Conservation (phyloP, 805 yeast species). For the Millerozyma acaciae region DNA sequence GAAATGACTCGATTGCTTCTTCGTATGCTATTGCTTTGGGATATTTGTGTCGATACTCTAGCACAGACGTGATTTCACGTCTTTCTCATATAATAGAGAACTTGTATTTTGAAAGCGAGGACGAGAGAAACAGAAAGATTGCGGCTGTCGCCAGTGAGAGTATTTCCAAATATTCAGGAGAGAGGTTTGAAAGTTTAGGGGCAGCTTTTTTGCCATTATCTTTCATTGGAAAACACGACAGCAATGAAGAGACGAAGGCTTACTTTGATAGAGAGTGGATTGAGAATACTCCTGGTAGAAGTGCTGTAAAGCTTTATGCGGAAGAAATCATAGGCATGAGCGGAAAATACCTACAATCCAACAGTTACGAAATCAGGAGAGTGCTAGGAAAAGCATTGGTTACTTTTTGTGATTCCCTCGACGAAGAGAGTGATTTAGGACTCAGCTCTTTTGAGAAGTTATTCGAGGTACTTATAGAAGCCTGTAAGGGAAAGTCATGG, state of each 20-base stretch:
- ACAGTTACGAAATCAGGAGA: conserved; percentile 60
- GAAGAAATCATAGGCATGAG: conserved; percentile 61
- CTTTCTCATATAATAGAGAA: conserved; percentile 49
- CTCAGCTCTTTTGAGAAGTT: conserved; percentile 24
- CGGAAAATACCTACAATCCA: conserved; percentile 47
- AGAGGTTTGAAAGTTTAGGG: conserved; percentile 58
- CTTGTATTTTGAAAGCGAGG: conserved; percentile 58
- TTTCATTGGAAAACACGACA: conserved; percentile 72
- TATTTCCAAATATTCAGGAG: conserved; percentile 64
- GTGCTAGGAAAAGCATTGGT: conserved; percentile 67
- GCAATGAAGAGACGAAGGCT: conserved; percentile 39
- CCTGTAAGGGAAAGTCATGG: conserved; percentile 81
- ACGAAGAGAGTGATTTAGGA: conserved; percentile 21
- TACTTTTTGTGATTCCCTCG: conserved; percentile 48
- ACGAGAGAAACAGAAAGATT: conserved; percentile 43
- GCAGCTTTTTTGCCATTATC: conserved; percentile 71
- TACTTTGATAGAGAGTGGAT: conserved; percentile 68
- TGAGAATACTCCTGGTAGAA: conserved; percentile 75
- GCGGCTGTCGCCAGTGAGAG: conserved; percentile 64
- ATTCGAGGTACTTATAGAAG: conserved; percentile 51
- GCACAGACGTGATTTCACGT: conserved; percentile 46
- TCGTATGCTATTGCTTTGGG: conserved; percentile 83
- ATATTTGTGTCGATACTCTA: conserved; percentile 62
- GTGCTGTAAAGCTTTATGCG: conserved; percentile 65
- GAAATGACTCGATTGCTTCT: conserved; percentile 66